Base-by-base conservation (phyloP, 192 early-diverging fungal genomes). In the Coemansia sp. region DNA sequence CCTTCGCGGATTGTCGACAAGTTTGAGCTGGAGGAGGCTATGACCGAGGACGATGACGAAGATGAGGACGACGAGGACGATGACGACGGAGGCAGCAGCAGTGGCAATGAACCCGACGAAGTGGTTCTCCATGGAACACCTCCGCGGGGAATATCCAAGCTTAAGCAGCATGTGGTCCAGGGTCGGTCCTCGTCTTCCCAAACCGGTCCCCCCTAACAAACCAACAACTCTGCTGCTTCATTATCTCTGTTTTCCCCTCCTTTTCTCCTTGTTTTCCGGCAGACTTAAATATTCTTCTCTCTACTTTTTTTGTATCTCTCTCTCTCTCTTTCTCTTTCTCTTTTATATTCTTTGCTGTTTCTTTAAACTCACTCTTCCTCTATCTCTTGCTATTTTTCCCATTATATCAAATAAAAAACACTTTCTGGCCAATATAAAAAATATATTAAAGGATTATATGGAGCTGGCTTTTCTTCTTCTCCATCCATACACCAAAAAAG, bases 101-200 rank as follows among this genome's bases (percentile, higher is more conserved):
- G 29, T 19, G 17, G 13, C 46, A 47, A 18, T 0, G 46, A 17
- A 0, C 20, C 27, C 19, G 46, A 51, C 9, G 40, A 34, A 18
- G 24, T n/a, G 3, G 46, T 66, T 0, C 58, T 66, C 8, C 70
- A 65, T n/a, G 70, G 70, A 13, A 72, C 70, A 3, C 70, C 70
- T 14, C 70, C 70, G 2, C 53, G 70, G 10, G 53, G 54, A 15
- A 33, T 19, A 15, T 55, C 53, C 20, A 72, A 53, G 25, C 62
- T 65, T 35, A 60, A 65, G 30, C 61, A 57, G 6, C 54, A 46
- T 35, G 35, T 50, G 48, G 45, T 43, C 25, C 57, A 59, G 18
- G 57, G 40, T 3, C 57, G 47, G 33, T 33, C 39, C 18, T 50
- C 48, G 17, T 35, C 46, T 7, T 48, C 33, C 17, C n/a, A 47